Conservation (phyloP, 257 asterid genomes). For the Scutellaria minor region DNA sequence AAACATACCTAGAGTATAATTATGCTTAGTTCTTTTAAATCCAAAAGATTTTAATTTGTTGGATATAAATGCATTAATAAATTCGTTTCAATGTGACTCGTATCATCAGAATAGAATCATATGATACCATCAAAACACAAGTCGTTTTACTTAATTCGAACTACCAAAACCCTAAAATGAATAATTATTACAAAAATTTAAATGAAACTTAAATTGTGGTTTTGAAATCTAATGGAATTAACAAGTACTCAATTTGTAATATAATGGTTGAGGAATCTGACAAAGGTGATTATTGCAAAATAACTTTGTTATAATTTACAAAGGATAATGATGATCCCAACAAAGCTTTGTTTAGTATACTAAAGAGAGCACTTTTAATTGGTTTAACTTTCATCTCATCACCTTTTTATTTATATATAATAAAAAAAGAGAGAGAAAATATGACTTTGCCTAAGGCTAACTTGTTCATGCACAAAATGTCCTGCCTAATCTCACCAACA, state of each 20-base stretch:
- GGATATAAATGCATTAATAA: too few relatives aligned
- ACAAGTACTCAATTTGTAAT: not conserved
- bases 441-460: not conserved
- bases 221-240: not conserved
- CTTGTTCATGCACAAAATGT: not conserved
- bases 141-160: too few relatives aligned
- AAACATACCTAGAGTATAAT: too few relatives aligned
- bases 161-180: too few relatives aligned
- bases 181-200: not conserved
- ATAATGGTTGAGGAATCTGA: constrained; percentile 34
- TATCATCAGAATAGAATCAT: too few relatives aligned
- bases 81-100: too few relatives aligned
- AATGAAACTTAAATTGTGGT: not conserved
- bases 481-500: constrained; percentile 31
- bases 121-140: too few relatives aligned
- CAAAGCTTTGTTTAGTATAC: constrained; percentile 31
- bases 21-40: too few relatives aligned
- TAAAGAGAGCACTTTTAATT: constrained; percentile 32
- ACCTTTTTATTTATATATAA: constrained; percentile 31
- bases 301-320: constrained; percentile 32
- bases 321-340: constrained; percentile 50
- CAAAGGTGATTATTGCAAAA: constrained; percentile 32
- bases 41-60: too few relatives aligned
- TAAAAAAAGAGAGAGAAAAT: not conserved
- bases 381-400: constrained; percentile 36